These are phyloP conservation scores for Cryptosporidium bovis DNA, from an alignment of 169 alveolate species.

Conservation along the genomic window DNA sequence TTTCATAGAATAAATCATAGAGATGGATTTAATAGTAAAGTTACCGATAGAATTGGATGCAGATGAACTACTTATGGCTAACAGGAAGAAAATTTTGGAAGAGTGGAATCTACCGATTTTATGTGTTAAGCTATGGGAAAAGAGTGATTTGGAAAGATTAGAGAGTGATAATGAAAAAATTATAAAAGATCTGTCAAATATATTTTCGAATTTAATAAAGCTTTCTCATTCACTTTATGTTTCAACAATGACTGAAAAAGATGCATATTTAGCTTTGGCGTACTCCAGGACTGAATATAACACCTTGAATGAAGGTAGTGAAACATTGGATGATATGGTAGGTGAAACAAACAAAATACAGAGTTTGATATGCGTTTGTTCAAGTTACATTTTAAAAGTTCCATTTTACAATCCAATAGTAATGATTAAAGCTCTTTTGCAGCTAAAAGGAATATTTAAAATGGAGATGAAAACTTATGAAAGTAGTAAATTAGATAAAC, in stretches of 20 bases:
- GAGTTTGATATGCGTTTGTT: not conserved
- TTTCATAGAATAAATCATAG: not conserved
- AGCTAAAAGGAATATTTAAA: slow-evolving; percentile 15
- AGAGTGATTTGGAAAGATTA: not conserved
- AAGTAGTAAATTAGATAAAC: too few species aligned
- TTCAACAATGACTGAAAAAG: slow-evolving; percentile 47
- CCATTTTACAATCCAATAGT: slow-evolving; percentile 52
- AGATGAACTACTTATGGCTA: slow-evolving; percentile 28
- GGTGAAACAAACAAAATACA: not conserved
- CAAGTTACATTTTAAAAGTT: not conserved
- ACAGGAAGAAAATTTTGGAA: slow-evolving; percentile 23
- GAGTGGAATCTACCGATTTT: slow-evolving; percentile 47
- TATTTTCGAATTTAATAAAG: slow-evolving; percentile 1
- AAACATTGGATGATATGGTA: not conserved
- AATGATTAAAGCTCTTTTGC: slow-evolving; percentile 29
- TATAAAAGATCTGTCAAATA: not conserved
- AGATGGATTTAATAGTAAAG: slow-evolving; percentile 48
- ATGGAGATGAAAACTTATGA: not conserved
- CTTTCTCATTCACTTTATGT: slow-evolving; percentile 39
- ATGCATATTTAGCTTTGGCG: slow-evolving; percentile 58
- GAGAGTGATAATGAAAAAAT: not conserved
- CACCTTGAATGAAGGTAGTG: not conserved
- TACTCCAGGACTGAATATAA: slow-evolving; percentile 26
- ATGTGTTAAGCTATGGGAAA: slow-evolving; percentile 38
- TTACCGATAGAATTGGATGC: slow-evolving; percentile 66